Evolutionary conservation across 2,329 filamentous ascomycete species (phyloP), one percentile per base, ranked within the genome.

Genomic region (Scorias spongiosa): DNA sequence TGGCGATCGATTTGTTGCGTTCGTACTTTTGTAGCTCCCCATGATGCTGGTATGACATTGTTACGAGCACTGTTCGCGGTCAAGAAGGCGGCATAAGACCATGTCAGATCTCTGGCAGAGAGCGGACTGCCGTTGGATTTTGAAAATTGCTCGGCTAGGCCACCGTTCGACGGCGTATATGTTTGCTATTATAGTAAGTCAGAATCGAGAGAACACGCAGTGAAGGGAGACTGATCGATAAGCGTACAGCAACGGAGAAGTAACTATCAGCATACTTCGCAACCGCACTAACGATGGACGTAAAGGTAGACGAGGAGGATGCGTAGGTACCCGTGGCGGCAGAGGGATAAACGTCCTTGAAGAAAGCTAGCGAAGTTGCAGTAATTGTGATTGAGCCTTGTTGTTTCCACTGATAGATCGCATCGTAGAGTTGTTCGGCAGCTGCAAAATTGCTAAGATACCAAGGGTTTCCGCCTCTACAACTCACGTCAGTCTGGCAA

Each of bases 341-440:
- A 1, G 68, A 69, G 10, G 77, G 68, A 42, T 74, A 70, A 7
- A 85, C 65, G 50, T 79, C 78, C 47, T 67, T 61, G 73, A 88
- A 91, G 67, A 91, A 89, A 7, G 72, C 57, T 8, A 86, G 67
- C 0, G 81, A 86, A 1, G 70, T 70, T 0, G 68, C 63, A 5
- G 76, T 80, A 40, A 89, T 72, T 1, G 70, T 72, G 53, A 93
- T 71, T 5, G 69, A 78, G 1, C 76, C 78, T 20, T 69, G 61
- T 30, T 67, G 62, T 48, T 80, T 69, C 81, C 82, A 89, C 41
- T 81, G 76, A 50, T 80, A 79, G 1, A 87, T 55, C 1, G 84
- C 80, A 53, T 83, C 79, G 58, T 87, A 89, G 2, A 93, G 72
- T 57, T 84, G 80, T 62, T 91, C 84, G 2, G 84, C 85, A 0